Percentiles rank a stretch among this genome's conserved stretches.
These are phyloP conservation scores for Gryganskiella cystojenkinii DNA, from an alignment of 192 early-diverging fungal genomes.

Conservation along the genomic window DNA sequence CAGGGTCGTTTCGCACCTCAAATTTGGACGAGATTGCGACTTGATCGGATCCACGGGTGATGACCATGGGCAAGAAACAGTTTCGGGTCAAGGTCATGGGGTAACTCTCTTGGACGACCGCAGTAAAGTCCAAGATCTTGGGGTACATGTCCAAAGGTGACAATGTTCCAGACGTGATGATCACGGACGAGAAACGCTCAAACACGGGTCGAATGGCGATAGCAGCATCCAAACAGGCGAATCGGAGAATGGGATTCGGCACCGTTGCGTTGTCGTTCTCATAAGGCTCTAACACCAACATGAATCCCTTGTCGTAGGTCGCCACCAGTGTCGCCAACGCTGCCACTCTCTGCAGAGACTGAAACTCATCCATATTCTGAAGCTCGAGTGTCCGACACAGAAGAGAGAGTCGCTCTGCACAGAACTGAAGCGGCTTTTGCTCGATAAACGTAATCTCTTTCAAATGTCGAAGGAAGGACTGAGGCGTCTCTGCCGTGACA, in stretches of 20 bases:
- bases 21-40: conserved; percentile 98
- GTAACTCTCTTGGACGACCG: conserved; percentile 91
- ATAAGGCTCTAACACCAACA: conserved; percentile 96
- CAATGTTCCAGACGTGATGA: conserved; percentile 99
- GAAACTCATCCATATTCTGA: conserved; percentile 89
- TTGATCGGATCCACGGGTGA: conserved; percentile 98
- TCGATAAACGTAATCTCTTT: conserved; percentile 97
- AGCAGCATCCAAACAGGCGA: conserved; percentile 93
- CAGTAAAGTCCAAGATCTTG: conserved; percentile 89
- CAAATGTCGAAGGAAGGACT: conserved; percentile 92
- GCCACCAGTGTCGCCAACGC: conserved; percentile 94
- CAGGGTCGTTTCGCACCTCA: conserved; percentile 98
- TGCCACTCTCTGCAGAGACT: conserved; percentile 86
- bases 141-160: conserved; percentile 99
- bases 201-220: conserved; percentile 97
- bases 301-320: conserved; percentile 96
- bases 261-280: conserved; percentile 93
- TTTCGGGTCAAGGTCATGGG: conserved; percentile 95
- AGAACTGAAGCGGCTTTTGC: conserved; percentile 93
- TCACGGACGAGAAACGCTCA: conserved; percentile 93
- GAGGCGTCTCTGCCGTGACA: conserved; percentile 96
- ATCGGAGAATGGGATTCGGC: conserved; percentile 94
- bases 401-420: conserved; percentile 90
- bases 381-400: conserved; percentile 94
- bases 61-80: conserved; percentile 97